Base-by-base conservation (phyloP, 352 stramenopile genomes). In the Globisporangium iwayamae region DNA sequence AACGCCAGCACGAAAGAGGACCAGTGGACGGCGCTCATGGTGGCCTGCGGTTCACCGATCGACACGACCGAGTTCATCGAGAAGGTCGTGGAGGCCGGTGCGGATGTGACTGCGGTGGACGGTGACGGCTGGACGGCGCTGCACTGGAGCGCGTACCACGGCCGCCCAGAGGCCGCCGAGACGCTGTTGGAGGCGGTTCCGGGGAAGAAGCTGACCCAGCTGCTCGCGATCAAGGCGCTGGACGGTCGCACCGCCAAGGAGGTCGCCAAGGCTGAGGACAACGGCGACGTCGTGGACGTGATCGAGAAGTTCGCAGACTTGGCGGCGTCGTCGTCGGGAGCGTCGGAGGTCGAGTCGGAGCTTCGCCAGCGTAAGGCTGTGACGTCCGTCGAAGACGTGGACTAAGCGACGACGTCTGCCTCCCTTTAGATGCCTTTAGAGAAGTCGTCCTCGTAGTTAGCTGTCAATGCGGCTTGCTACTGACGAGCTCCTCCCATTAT, bases 81-180 rank as follows among this genome's bases (percentile, higher is more conserved):
- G 45, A 83, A 85, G 63, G 47, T 90, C 22, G 65, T 94, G 32
- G 68, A 67, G 6, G 78, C 76, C 16, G 83, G 85, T 54, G 77
- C 77, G 4, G 72, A 90, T 39, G 76, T 91, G 45, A 62, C 73
- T n/a, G 80, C 75, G 9, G 78, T 81, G 52, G 85, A 94, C 60
- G 82, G 79, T 45, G 85, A 94, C 39, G 85, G 85, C 28, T 94
- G 85, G 85, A 91, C 81, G 7, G 85, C 83, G 60, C 63, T 94
- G 72, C 85, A 94, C 73, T 94, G 85, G 85, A 85, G 78, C 68
- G 85, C 83, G 25, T 94, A 91, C 75, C 83, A 94, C 62, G 85
- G 77, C 61, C 76, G 81, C 59, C 83, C 83, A 1, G 83, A 94
- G 32, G 83, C 85, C 4, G 74, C 89, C 51, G 68, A 46, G 63